Percentiles rank a stretch among this genome's conserved stretches.
Evolutionary conservation across 805 yeast species (phyloP).

Genomic region (Candida sphagnicola): DNA sequence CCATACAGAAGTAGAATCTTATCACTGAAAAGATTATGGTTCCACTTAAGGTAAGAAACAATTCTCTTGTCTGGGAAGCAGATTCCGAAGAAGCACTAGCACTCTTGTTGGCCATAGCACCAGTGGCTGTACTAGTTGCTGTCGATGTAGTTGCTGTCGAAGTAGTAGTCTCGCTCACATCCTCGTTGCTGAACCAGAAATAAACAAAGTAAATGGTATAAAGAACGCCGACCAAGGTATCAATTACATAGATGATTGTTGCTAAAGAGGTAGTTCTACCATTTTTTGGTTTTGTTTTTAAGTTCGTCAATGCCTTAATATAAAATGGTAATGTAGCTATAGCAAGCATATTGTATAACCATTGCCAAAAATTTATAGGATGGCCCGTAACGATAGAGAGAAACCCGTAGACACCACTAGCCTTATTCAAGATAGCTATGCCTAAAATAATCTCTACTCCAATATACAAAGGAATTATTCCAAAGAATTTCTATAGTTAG

Average conservation of each 20-base stretch:
- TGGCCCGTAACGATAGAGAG: constrained; percentile 87
- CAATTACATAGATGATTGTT: constrained; percentile 58
- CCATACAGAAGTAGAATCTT: constrained; percentile 58
- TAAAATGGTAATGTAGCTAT: constrained; percentile 61
- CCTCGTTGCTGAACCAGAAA: constrained; percentile 66
- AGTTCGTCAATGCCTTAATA: constrained; percentile 48
- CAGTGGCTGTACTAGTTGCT: constrained; percentile 7
- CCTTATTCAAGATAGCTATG: constrained; percentile 77
- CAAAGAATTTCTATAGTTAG: constrained; percentile 53
- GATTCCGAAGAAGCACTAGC: constrained; percentile 44
- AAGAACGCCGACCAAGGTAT: constrained; percentile 61
- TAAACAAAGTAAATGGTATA: constrained; percentile 73
- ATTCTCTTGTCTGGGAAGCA: constrained; percentile 55
- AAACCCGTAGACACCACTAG: constrained; percentile 84
- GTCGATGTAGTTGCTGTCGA: background rate
- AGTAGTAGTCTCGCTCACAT: constrained; percentile 12
- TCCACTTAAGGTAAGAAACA: constrained; percentile 51
- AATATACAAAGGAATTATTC: constrained; percentile 69
- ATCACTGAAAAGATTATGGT: constrained; percentile 44
- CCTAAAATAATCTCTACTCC: constrained; percentile 84
- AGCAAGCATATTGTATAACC: constrained; percentile 72
- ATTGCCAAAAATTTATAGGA: constrained; percentile 75
- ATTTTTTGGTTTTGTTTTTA: constrained; percentile 43
- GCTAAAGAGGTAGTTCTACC: constrained; percentile 61
- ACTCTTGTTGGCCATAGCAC: constrained; percentile 4